Percentiles rank a stretch among this genome's conserved stretches.
phyloP scores from a whole-genome alignment of 2,329 filamentous ascomycete species.

The Rhinocladiella mackenziei region DNA sequence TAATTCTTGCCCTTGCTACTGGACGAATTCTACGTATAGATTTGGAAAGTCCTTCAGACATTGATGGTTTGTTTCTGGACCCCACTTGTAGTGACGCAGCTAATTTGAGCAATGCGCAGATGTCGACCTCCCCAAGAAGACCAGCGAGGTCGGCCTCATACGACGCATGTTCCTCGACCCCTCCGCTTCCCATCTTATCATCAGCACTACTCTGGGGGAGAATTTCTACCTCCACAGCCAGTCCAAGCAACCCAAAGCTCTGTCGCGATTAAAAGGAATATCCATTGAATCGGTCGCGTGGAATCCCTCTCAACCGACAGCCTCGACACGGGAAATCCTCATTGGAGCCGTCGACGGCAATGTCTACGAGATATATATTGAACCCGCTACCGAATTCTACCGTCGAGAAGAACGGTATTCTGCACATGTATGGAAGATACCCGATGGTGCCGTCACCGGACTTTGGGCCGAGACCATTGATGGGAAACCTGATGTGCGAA shows the following conservation, averaged over 20 bases:
- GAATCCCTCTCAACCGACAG: conserved; percentile 89
- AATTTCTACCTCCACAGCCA: conserved; percentile 98
- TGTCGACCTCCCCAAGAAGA: conserved; percentile 92
- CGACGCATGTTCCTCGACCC: conserved; percentile 96
- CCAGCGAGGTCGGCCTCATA: conserved; percentile 86
- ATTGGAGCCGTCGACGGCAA: conserved; percentile 89
- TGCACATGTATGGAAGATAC: conserved; percentile 74
- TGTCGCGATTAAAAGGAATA: conserved; percentile 79
- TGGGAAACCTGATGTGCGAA: conserved; percentile 65
- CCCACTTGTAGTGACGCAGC: background rate
- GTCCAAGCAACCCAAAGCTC: conserved; percentile 76
- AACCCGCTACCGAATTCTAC: conserved; percentile 92
- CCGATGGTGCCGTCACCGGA: conserved; percentile 78
- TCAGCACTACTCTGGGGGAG: conserved; percentile 86
- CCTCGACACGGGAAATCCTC: conserved; percentile 90
- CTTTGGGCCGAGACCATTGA: conserved; percentile 74
- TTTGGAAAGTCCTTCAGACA: conserved; percentile 86
- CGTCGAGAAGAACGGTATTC: conserved; percentile 90
- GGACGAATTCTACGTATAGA: conserved; percentile 92
- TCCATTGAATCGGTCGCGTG: conserved; percentile 86
- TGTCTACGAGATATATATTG: conserved; percentile 91
- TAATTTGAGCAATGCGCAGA: conserved; percentile 51
- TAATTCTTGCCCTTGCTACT: conserved; percentile 86
- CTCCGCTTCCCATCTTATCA: conserved; percentile 87
- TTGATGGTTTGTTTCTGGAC: conserved; percentile 62